Base-by-base conservation (phyloP, 139 green algal species). In the Axilococcus clingmanii region DNA sequence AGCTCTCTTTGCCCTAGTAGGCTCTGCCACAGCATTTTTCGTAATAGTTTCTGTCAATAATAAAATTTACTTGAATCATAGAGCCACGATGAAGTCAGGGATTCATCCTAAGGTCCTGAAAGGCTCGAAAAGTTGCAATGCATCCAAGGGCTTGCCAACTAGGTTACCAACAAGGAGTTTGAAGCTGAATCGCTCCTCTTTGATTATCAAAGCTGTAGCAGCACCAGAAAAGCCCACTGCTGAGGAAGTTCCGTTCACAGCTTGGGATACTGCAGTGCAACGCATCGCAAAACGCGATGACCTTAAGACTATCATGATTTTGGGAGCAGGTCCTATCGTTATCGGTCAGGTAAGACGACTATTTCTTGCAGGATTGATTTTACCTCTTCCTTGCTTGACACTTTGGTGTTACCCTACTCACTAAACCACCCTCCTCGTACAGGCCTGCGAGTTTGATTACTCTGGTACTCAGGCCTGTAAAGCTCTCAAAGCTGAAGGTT, bases 391-490 rank as follows among this genome's bases (percentile, higher is more conserved):
- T 48, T 28, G 40, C 7, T 7, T 27, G 36, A n/a, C 2, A 6
- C 22, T 24, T 43, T 9, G 9, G 15, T 43, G 36, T 7, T 43
- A 9, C 7, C 22, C n/a, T n/a, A n/a, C n/a, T n/a, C n/a, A n/a
- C n/a, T n/a, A n/a, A n/a, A n/a, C n/a, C n/a, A n/a, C n/a, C n/a
- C 3, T 41, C 23, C 17, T 32, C 45, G 16, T 44, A 12, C 75
- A 94, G 82, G 93, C 93, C 7, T 99, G 92, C 66, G 93, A 99
- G 77, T 99, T 99, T 59, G 93, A 99, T 65, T 99, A 99, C 72
- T 96, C 85, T 15, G 92, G 92, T 17, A 95, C 84, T 3, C 91
- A 98, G 71, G 93, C 93, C 20, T 97, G 91, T 85, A 99, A 99
- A 75, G 81, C 93, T 1, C 82, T 99, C 28, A 93, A 82, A 68